phyloP scores from a whole-genome alignment of 1,284 basidiomycete species.

The Mycena sp. region DNA sequence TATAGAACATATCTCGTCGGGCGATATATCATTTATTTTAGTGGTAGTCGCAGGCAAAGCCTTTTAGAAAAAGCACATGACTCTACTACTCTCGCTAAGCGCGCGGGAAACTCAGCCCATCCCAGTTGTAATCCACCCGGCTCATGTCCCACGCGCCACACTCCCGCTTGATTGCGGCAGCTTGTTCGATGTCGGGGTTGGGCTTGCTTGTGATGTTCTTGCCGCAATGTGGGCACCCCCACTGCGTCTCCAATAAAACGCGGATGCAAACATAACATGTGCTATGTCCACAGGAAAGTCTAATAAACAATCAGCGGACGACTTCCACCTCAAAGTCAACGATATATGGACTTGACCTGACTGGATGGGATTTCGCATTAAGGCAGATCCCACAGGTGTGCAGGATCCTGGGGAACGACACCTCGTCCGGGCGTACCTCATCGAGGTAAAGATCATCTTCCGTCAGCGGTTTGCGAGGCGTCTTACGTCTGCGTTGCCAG shows the following conservation, averaged over 20 bases:
- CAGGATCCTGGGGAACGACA: background rate
- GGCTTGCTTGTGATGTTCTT: background rate
- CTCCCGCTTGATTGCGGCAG: background rate
- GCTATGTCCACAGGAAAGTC: background rate
- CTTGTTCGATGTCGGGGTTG: background rate
- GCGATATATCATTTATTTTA: too few species aligned
- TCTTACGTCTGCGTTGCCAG: background rate
- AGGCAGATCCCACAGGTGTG: background rate
- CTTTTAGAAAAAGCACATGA: too few species aligned
- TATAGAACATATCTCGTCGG: too few species aligned
- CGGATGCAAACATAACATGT: slow-evolving; percentile 3
- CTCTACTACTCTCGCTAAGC: too few species aligned
- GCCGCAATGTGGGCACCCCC: background rate
- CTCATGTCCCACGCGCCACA: background rate
- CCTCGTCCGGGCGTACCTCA: background rate
- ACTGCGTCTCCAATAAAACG: background rate
- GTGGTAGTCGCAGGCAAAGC: too few species aligned
- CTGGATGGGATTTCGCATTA: background rate
- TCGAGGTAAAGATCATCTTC: background rate
- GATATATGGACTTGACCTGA: background rate
- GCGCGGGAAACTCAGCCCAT: background rate
- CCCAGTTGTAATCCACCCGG: background rate
- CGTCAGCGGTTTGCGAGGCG: background rate
- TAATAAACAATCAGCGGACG: background rate
- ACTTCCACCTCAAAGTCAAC: background rate